These are phyloP conservation scores for Solanum pinnatisectum DNA, from an alignment of 257 asterid species.

Conservation along the genomic window DNA sequence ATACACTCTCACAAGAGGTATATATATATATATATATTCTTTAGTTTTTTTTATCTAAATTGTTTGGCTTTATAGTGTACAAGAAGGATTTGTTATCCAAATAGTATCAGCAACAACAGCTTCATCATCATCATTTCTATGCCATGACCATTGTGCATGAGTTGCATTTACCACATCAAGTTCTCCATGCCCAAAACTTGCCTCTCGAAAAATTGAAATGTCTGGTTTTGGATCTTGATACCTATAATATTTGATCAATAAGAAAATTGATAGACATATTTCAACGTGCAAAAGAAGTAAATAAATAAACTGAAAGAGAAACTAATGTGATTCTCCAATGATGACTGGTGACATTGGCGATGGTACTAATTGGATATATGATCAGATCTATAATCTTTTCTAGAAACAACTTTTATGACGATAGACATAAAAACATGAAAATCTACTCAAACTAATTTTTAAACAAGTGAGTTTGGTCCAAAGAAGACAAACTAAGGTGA, in stretches of 20 bases:
- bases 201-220: slow-evolving; percentile 61
- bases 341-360: not conserved
- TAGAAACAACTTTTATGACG: not conserved
- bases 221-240: slow-evolving; percentile 40
- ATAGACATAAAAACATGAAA: not conserved
- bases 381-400: not conserved
- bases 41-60: not conserved
- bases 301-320: not conserved
- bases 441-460: not conserved
- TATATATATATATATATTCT: not conserved
- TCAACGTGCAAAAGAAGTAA: not conserved
- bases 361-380: not conserved
- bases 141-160: slow-evolving; percentile 81
- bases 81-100: slow-evolving; percentile 23
- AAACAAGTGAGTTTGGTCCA: not conserved
- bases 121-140: slow-evolving; percentile 45
- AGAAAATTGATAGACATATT: not conserved
- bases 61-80: not conserved
- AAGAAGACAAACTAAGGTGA: not conserved
- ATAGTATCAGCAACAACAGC: slow-evolving; percentile 36
- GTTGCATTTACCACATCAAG: slow-evolving; percentile 41
- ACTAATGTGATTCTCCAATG: not conserved
- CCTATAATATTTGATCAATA: slow-evolving; percentile 17
- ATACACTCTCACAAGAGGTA: not conserved
- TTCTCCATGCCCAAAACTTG: slow-evolving; percentile 88